phyloP scores from a whole-genome alignment of 768 basidiomycete species.

The Tubosaeta brunneosetosa region DNA sequence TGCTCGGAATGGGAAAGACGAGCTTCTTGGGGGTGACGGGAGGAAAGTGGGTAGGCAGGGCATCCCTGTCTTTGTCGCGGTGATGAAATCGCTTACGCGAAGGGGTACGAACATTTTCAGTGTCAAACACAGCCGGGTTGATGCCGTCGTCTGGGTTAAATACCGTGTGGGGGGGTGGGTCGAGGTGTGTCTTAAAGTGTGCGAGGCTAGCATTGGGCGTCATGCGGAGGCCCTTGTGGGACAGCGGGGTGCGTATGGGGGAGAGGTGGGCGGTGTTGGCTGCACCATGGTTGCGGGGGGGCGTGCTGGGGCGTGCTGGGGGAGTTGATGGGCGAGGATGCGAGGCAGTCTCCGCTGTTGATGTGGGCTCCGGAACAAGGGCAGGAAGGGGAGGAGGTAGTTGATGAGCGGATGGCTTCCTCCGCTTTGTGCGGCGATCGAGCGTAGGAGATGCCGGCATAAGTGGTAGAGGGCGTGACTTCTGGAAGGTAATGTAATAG shows the following conservation, averaged over 20 bases:
- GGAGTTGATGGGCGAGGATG: slow-evolving; percentile 27
- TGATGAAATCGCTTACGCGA: slow-evolving; percentile 38
- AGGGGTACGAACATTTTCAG: slow-evolving; percentile 41
- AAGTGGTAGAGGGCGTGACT: slow-evolving; percentile 36
- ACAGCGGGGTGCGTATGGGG: slow-evolving; percentile 60
- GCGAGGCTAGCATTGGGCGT: slow-evolving; percentile 61
- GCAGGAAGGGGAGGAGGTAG: slow-evolving; percentile 19
- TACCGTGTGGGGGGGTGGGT: slow-evolving; percentile 48
- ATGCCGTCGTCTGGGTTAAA: slow-evolving; percentile 29
- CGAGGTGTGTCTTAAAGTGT: slow-evolving; percentile 65
- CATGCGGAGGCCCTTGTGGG: slow-evolving; percentile 66
- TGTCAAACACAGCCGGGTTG: slow-evolving; percentile 35
- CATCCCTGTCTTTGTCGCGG: slow-evolving; percentile 21
- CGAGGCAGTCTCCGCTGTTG: slow-evolving; percentile 7
- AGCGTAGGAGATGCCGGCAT: slow-evolving; percentile 46
- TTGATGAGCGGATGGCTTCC: slow-evolving; percentile 15
- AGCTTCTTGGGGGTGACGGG: slow-evolving; percentile 45
- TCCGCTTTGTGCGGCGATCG: slow-evolving; percentile 31
- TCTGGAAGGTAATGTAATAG: slow-evolving; percentile 23
- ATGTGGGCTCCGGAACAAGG: slow-evolving; percentile 25
- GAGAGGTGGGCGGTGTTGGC: slow-evolving; percentile 43
- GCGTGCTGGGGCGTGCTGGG: slow-evolving; percentile 39
- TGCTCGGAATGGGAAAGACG: slow-evolving; percentile 29
- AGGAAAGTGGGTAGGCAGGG: slow-evolving; percentile 21
- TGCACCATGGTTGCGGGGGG: slow-evolving; percentile 27